phyloP scores from a whole-genome alignment of 2,329 filamentous ascomycete genomes.

The Madurella mycetomatis region DNA sequence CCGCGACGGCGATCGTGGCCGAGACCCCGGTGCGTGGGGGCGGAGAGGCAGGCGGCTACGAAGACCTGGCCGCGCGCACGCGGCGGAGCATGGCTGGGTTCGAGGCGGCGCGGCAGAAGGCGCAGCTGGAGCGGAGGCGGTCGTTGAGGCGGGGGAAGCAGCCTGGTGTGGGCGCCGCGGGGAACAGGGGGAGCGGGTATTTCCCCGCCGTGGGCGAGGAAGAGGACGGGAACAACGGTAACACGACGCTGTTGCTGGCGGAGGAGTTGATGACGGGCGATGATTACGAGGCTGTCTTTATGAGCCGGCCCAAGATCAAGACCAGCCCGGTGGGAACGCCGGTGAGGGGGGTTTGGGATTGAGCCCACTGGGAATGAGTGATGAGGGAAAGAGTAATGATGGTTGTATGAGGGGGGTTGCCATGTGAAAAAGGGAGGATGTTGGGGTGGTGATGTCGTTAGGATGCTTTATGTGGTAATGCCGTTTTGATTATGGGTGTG shows the following conservation, averaged over 20 bases:
- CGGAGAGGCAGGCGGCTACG: conserved; percentile 33
- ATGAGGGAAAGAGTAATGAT: not conserved
- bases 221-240: conserved; percentile 39
- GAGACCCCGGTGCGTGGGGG: conserved; percentile 22
- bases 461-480: too few species aligned
- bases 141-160: conserved; percentile 45
- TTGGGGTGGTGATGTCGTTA: too few species aligned
- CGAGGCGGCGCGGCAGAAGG: conserved; percentile 57
- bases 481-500: too few species aligned
- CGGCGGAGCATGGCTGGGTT: conserved; percentile 59
- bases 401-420: not conserved
- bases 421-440: too few species aligned
- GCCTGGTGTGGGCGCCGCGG: conserved; percentile 2
- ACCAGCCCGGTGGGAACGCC: conserved; percentile 63
- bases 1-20: not conserved
- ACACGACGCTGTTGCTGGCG: conserved; percentile 46
- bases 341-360: conserved; percentile 26
- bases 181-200: conserved; percentile 38
- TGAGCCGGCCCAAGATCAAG: conserved; percentile 74
- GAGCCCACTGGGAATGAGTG: not conserved
- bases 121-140: conserved; percentile 52
- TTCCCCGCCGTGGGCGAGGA: conserved; percentile 48
- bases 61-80: conserved; percentile 55
- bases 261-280: conserved; percentile 65
- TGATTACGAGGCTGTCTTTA: conserved; percentile 79